Base-by-base conservation (phyloP, 2,329 filamentous ascomycete genomes). In the Verticillium zaregamsianum region DNA sequence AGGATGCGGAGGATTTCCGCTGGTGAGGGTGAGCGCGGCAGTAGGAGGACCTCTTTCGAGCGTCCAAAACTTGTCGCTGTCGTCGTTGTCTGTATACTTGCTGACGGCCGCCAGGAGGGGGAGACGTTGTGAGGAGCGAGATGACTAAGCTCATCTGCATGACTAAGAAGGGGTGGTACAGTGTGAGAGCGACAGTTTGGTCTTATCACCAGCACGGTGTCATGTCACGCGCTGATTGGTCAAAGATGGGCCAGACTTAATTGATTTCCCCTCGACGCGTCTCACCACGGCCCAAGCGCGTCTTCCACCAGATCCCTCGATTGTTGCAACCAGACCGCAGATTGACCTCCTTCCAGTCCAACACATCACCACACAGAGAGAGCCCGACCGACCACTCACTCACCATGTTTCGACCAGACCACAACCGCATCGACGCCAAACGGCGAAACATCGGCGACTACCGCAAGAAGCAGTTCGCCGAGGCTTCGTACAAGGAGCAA, bases 381-480 rank as follows among this genome's bases (percentile, higher is more conserved):
- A 5, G 28, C 28, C 28, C 28, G 28, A 6, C 28, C 28, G 28
- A 28, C 28, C 28, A 28, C 28, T 4, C 28, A n/a, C 6, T 23
- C 32, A 25, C 31, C 31, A 84, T 85, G 82, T 72, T 82, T 68
- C 76, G 80, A 63, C 79, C 82, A 68, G 79, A 82, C 66, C 77
- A 77, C 66, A 83, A 81, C 67, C 82, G 84, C 54, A 78, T 85
- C 62, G 83, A 86, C 61, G 70, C 89, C 3, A 98, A 97, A 77
- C 81, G 92, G 71, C 90, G 93, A 67, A 87, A 88, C 65, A 83
- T 87, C 57, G 77, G 94, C 69, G 90, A 96, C 73, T 80, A 90
- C 72, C 91, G 92, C 70, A 96, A 93, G 78, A 90, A 88, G 73
- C 93, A 97, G 74, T 97, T 97, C 72, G 90, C 90, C 62, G 83